A percentile compares a stretch with the other conserved stretches of the same genome.
phyloP scores from a whole-genome alignment of 176 grass and related monocot species.

The Eragrostis nindensis region DNA sequence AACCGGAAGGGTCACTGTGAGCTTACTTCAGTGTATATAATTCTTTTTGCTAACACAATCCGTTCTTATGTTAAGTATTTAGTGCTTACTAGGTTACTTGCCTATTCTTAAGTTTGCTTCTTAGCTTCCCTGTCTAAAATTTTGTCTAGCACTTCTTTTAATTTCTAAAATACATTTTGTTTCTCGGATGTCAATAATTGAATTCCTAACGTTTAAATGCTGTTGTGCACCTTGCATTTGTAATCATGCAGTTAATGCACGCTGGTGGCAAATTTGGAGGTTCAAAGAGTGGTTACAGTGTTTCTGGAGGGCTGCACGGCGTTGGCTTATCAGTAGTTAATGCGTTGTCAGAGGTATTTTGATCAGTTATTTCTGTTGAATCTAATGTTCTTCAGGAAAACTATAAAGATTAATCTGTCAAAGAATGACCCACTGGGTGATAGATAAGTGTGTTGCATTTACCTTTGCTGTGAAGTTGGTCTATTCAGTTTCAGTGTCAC shows the following conservation, averaged over 20 bases:
- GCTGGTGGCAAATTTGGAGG: conserved; percentile 99
- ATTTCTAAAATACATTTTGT: background rate
- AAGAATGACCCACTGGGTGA: conserved; percentile 23
- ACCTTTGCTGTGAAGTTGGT: background rate
- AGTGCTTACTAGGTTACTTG: background rate
- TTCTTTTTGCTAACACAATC: background rate
- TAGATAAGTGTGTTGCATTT: conserved; percentile 2
- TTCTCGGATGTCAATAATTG: background rate
- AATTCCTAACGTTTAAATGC: background rate
- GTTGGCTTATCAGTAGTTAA: conserved; percentile 98
- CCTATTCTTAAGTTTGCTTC: background rate
- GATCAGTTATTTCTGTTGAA: conserved; percentile 19
- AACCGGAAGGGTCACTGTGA: too few species aligned
- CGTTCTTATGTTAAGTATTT: background rate
- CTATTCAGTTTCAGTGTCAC: background rate
- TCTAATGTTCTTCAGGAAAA: background rate
- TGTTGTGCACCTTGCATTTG: conserved; percentile 30
- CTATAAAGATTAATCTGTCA: background rate
- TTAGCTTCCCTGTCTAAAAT: background rate
- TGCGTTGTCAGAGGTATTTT: conserved; percentile 94
- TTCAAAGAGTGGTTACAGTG: conserved; percentile 88
- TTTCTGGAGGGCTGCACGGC: conserved; percentile 94
- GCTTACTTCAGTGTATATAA: too few species aligned
- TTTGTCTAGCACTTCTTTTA: background rate
- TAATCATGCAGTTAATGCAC: conserved; percentile 76